These are phyloP conservation scores for Esteya vermicola DNA, from an alignment of 2,329 filamentous ascomycete genomes.

Conservation along the genomic window DNA sequence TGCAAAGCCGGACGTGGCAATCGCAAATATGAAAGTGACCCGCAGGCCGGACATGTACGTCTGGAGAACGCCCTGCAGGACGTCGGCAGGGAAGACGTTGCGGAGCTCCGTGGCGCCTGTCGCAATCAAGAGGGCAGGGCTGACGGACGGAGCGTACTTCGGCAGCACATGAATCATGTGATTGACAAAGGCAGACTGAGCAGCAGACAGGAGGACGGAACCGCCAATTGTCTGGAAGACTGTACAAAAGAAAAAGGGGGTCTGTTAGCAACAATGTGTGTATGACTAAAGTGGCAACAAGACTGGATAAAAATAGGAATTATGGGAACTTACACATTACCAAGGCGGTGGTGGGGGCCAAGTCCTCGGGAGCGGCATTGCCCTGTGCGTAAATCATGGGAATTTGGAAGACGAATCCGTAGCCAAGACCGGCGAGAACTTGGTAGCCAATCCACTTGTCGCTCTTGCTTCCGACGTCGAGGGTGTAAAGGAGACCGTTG, in stretches of 20 bases:
- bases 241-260: too few species aligned
- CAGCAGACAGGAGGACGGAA: constrained; percentile 30
- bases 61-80: constrained; percentile 32
- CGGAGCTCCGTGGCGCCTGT: constrained; percentile 36
- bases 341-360: constrained; percentile 24
- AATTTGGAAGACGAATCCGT: constrained; percentile 29
- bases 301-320: constrained; percentile 6
- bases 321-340: constrained; percentile 14
- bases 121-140: constrained; percentile 13
- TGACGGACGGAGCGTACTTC: constrained; percentile 6
- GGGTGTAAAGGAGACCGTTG: constrained; percentile 22
- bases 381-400: constrained; percentile 24
- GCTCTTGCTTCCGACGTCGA: constrained; percentile 17
- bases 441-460: constrained; percentile 33
- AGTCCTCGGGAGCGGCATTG: constrained; percentile 17
- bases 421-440: constrained; percentile 29
- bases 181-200: constrained; percentile 24
- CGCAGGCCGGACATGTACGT: constrained; percentile 38
- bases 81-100: constrained; percentile 25
- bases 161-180: constrained; percentile 17
- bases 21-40: constrained; percentile 14
- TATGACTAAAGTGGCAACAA: neutral
- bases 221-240: constrained; percentile 31
- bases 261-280: neutral
- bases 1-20: constrained; percentile 7